Base-by-base conservation (phyloP, 345 rosid genomes). In the Carallia pectinifolia region DNA sequence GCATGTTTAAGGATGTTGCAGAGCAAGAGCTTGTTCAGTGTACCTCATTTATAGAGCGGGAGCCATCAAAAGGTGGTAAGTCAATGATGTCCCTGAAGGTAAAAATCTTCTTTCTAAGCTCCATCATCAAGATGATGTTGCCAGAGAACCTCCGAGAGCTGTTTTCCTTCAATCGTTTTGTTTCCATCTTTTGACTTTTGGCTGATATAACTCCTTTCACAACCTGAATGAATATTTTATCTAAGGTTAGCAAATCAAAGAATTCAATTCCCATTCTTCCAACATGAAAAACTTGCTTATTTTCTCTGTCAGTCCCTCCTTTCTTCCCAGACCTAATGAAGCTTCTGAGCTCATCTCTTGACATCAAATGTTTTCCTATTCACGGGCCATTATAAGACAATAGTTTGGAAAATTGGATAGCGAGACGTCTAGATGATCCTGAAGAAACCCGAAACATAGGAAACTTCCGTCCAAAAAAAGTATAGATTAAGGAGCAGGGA, bases 21-120 rank as follows among this genome's bases (percentile, higher is more conserved):
- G 18, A 54, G 56, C 33, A 7, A 34, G 18, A 17, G n/a, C 5
- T 48, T 18, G 29, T 47, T 33, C 18, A 36, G n/a, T 33, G 0
- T 76, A 91, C 97, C 79, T 88, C 81, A 37, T 77, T 69, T 19
- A 44, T 13, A 44, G 50, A 44, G 5, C 4, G 16, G 30, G 90
- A 87, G 60, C 79, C 71, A 30, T 77, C 85, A 38, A 78, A 73
- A 66, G 86, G 72, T 56, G 93, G 86, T 18, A 92, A 81, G 66
- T 90, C 96, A 74, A 90, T 74, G 67, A 81, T 68, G 75, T 92
- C 96, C 62, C 98, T 78, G 72, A 92, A 92, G 34, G 69, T 65
- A 72, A 77, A 61, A 33, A 88, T 88, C 85, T 87, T 90, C 72
- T 85, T 81, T 29, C 85, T 86, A 34, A 92, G 89, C 71, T 88